Percentiles rank a stretch among this genome's conserved stretches.
Evolutionary conservation across 306 rosid genomes (phyloP).

Genomic region (Rosa rugosa): DNA sequence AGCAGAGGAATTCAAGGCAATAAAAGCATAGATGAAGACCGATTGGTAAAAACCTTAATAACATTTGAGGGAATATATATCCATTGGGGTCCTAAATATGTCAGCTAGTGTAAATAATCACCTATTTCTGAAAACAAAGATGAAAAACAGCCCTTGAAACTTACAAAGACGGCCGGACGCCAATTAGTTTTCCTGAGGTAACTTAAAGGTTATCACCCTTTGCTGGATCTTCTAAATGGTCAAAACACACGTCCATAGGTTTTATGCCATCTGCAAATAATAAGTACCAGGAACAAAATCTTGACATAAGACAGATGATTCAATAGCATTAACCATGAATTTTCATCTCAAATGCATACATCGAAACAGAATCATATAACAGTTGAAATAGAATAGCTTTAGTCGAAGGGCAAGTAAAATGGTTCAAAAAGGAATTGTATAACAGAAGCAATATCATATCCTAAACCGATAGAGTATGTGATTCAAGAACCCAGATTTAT

Average conservation of each 20-base stretch:
- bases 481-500: neutral
- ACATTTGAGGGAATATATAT: neutral
- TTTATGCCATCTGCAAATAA: conserved; percentile 15
- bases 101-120: neutral
- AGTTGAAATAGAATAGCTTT: neutral
- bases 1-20: neutral
- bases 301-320: conserved; percentile 8
- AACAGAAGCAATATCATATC: neutral
- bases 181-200: neutral
- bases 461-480: neutral
- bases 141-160: neutral
- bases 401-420: neutral
- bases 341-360: neutral
- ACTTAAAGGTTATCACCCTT: neutral
- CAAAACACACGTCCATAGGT: neutral
- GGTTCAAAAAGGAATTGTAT: neutral
- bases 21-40: neutral
- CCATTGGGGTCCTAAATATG: neutral
- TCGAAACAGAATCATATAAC: neutral
- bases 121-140: neutral
- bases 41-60: neutral
- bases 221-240: neutral
- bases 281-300: conserved; percentile 10
- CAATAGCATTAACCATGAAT: neutral
- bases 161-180: neutral